A percentile compares a stretch with the other conserved stretches of the same genome.
These are phyloP conservation scores for Emmonsia crescens DNA, from an alignment of 2,329 filamentous ascomycete species.

Conservation along the genomic window DNA sequence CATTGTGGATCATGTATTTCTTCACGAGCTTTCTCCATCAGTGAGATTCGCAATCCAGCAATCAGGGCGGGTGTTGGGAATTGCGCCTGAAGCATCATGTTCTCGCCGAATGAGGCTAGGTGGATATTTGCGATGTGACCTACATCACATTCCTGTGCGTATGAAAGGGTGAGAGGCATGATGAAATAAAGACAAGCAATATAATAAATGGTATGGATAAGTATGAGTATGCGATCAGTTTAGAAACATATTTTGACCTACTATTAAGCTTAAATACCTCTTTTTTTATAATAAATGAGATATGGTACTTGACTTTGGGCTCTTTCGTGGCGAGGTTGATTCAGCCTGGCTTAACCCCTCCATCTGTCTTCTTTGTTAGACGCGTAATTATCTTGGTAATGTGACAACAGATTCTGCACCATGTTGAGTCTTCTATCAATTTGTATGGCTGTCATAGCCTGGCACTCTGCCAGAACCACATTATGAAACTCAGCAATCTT, in stretches of 20 bases:
- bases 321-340: background rate
- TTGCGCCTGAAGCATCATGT: slow-evolving; percentile 17
- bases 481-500: background rate
- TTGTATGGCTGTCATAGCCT: background rate
- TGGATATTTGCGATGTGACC: slow-evolving; percentile 18
- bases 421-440: background rate
- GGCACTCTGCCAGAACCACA: background rate
- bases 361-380: background rate
- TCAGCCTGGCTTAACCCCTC: background rate
- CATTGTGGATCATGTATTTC: slow-evolving; percentile 15
- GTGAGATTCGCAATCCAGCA: slow-evolving; percentile 9
- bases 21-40: slow-evolving; percentile 11
- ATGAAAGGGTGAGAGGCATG: slow-evolving; percentile 6
- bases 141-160: slow-evolving; percentile 13
- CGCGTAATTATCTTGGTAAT: background rate
- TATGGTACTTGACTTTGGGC: background rate
- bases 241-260: background rate
- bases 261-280: background rate
- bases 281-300: background rate
- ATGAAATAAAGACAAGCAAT: background rate
- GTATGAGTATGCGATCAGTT: too few species aligned
- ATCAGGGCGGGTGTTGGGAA: slow-evolving; percentile 17
- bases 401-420: background rate
- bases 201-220: background rate
- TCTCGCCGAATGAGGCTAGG: slow-evolving; percentile 16